These are phyloP conservation scores for Acacia crassicarpa DNA, from an alignment of 306 rosid genomes.

Conservation along the genomic window DNA sequence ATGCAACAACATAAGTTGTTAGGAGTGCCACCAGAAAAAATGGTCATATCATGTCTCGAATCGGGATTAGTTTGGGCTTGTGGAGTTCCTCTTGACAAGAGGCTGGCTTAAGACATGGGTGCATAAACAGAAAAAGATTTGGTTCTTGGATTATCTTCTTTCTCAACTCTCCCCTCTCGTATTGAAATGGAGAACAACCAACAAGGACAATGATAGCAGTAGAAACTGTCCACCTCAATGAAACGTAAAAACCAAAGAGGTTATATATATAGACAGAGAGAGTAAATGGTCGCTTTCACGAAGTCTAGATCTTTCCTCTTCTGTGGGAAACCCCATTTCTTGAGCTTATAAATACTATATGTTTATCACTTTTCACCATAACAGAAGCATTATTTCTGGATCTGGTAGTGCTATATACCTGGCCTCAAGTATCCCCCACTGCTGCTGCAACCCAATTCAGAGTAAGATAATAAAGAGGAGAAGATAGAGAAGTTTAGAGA, in stretches of 20 bases:
- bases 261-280: conserved; percentile 8
- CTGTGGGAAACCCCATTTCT: conserved; percentile 35
- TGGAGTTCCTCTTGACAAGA: no score
- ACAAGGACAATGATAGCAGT: conserved; percentile 14
- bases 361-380: conserved; percentile 24
- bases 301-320: conserved; percentile 58
- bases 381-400: conserved; percentile 3
- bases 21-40: no score
- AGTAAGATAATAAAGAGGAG: conserved; percentile 10
- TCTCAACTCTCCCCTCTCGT: background rate
- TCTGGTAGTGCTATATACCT: background rate
- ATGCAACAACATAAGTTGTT: no score
- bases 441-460: conserved; percentile 18
- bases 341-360: conserved; percentile 48
- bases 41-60: no score
- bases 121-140: background rate
- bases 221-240: conserved; percentile 39
- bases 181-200: conserved; percentile 11
- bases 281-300: conserved; percentile 47
- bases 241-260: conserved; percentile 6
- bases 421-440: conserved; percentile 1
- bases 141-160: background rate
- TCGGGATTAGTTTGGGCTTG: no score
- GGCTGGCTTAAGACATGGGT: no score
- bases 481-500: background rate